Conservation (phyloP, 2,329 filamentous ascomycete genomes). For the Trichophyton equinum region DNA sequence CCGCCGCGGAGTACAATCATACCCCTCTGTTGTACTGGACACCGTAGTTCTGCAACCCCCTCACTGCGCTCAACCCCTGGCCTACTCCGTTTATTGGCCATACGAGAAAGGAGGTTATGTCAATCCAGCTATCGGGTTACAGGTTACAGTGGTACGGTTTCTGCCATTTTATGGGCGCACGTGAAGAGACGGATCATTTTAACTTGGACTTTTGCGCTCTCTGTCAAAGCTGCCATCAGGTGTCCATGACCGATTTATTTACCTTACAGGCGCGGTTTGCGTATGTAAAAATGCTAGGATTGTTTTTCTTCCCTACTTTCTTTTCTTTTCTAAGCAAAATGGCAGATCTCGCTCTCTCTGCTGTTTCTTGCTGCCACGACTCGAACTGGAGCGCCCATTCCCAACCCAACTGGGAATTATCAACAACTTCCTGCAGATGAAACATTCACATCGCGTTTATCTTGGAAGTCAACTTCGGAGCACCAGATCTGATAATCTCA, state of each 20-base stretch:
- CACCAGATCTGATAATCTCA: neutral
- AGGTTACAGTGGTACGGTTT: neutral
- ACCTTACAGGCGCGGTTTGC: neutral
- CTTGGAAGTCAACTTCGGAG: neutral
- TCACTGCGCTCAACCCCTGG: neutral
- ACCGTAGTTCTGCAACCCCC: neutral
- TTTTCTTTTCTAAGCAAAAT: neutral
- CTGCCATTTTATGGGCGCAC: neutral
- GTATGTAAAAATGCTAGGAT: neutral
- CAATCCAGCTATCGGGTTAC: neutral
- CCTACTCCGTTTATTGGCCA: neutral
- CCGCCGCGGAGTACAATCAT: neutral
- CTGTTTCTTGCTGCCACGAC: neutral
- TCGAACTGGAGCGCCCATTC: neutral
- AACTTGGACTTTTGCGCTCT: neutral
- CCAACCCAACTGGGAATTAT: neutral
- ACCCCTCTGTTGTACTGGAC: neutral
- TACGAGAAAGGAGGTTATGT: neutral
- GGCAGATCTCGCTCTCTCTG: neutral
- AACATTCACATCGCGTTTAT: neutral
- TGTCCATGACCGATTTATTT: neutral
- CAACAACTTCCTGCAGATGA: neutral
- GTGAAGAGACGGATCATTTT: slow-evolving; percentile 1
- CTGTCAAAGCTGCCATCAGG: neutral
- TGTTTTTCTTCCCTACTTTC: too few species aligned